Percentiles rank a stretch among this genome's conserved stretches.
Evolutionary conservation across 2,329 filamentous ascomycete species (phyloP).

Genomic region (Diaporthe ilicicola): DNA sequence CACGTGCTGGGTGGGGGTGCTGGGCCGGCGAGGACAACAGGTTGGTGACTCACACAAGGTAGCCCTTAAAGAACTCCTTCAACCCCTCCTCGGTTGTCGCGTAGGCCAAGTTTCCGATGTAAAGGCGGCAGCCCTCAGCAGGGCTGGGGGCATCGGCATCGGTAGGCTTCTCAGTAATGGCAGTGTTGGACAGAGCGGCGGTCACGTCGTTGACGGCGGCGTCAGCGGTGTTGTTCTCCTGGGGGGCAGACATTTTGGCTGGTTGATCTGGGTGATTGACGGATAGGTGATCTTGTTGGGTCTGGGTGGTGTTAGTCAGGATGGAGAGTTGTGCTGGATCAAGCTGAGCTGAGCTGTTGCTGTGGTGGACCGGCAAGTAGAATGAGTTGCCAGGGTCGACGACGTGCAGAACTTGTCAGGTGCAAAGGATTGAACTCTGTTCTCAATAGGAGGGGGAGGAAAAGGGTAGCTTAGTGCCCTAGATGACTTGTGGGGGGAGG

Average conservation of each 20-base stretch:
- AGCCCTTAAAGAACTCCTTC: constrained; percentile 99
- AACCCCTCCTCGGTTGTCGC: constrained; percentile 99
- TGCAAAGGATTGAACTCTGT: constrained; percentile 71
- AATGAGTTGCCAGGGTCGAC: constrained; percentile 45
- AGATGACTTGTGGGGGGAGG: constrained; percentile 60
- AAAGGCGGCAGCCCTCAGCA: constrained; percentile 98
- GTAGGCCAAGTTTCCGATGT: constrained; percentile 99
- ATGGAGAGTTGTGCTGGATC: constrained; percentile 47
- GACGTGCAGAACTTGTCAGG: constrained; percentile 51
- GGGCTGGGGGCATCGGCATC: constrained; percentile 96
- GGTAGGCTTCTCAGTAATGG: constrained; percentile 65
- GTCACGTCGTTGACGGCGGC: constrained; percentile 82
- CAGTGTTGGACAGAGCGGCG: constrained; percentile 76
- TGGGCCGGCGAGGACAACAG: background rate
- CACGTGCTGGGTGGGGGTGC: background rate
- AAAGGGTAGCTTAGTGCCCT: constrained; percentile 93
- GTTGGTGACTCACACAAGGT: constrained; percentile 87
- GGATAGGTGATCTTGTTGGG: constrained; percentile 47
- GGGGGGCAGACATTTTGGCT: constrained; percentile 84
- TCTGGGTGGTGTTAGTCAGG: constrained; percentile 48
- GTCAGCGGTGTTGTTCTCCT: constrained; percentile 71
- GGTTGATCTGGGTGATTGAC: constrained; percentile 44
- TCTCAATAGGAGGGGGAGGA: constrained; percentile 70
- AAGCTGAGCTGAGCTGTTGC: constrained; percentile 23
- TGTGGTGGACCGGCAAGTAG: constrained; percentile 44